Evolutionary conservation across 805 yeast genomes (phyloP), one percentile per base, ranked within the genome.

Genomic region (Nakazawaea ambrosiae): DNA sequence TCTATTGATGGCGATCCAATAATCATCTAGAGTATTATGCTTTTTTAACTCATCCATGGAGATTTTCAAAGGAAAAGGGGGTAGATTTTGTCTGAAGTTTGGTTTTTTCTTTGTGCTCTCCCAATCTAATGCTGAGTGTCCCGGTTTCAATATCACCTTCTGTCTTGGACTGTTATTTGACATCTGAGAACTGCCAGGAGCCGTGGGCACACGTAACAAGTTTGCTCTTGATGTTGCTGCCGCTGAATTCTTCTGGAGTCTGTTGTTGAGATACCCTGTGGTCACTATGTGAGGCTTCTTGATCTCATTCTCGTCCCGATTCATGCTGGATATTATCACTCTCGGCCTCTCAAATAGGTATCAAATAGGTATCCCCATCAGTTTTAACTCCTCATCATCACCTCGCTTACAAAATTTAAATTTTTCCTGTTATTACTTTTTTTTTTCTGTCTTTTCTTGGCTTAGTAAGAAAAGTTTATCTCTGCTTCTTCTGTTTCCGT

Each of bases 111-210:
- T 77, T 20, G 75, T 53, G 7, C 66, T 57, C 11, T 89, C 95
- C 96, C 96, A 86, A 53, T 86, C 95, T 43, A 86, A 57, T 0
- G 94, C 89, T 2, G 95, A 86, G 50, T 78, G 85, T 1, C 95
- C 94, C 1, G 92, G 94, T 30, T 70, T 64, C 14, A 86, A 63
- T 0, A 58, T 66, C 4, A 85, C 89, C 48, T 86, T 84, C 36
- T 55, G 57, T 11, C 79, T 57, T 11, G 41, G 7, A 20, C 33
- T 24, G 18, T 39, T 39, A 14, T 39, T 39, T 15, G 41, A 39
- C 41, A 39, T 39, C 16, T 29, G 33, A 24, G 14, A 25, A 9
- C 14, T 20, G 15, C 12, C 20, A 19, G 23, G 20, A 18, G 19
- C 3, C n/a, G 8, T n/a, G 24, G 33, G 8, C 25, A 14, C 20